A percentile compares a stretch with the other conserved stretches of the same genome.
phyloP scores from a whole-genome alignment of 1,284 basidiomycete species.

The Tremellales sp. region DNA sequence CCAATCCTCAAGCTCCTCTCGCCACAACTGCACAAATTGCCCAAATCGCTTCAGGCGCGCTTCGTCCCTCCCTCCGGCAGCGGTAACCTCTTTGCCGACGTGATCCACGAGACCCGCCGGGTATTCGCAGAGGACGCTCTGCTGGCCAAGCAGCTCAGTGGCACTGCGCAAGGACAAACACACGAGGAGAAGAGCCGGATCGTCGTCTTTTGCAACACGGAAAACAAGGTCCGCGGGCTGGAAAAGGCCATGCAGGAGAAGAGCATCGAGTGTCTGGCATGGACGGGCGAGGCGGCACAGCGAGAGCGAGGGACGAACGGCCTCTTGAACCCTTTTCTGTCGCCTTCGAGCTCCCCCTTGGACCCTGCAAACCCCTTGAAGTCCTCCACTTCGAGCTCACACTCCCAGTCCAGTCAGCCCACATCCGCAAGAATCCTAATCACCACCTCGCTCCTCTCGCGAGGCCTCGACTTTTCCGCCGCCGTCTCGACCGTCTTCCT shows the following conservation, averaged over 20 bases:
- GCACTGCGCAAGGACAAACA: background rate
- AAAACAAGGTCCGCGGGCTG: conserved; percentile 61
- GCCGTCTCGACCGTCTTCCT: conserved; percentile 73
- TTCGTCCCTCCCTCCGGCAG: conserved; percentile 66
- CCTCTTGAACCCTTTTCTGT: conserved; percentile 61
- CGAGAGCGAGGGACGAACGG: conserved; percentile 65
- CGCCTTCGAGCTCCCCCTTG: background rate
- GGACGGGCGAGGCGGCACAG: conserved; percentile 57
- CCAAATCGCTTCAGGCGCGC: conserved; percentile 63
- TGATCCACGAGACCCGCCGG: conserved; percentile 65
- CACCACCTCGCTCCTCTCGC: conserved; percentile 84
- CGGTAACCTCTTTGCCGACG: conserved; percentile 70
- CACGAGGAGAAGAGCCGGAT: conserved; percentile 52
- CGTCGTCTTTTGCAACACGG: conserved; percentile 76
- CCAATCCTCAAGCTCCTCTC: conserved; percentile 63
- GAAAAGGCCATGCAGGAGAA: conserved; percentile 57
- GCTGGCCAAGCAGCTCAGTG: background rate
- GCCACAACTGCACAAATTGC: conserved; percentile 71
- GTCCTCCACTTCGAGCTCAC: background rate
- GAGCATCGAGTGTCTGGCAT: conserved; percentile 62
- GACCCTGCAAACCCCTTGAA: background rate
- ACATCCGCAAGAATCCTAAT: conserved; percentile 64
- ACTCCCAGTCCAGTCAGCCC: background rate
- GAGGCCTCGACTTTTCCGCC: conserved; percentile 81
- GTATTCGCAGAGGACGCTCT: conserved; percentile 70